Percentiles rank a stretch among this genome's conserved stretches.
Conservation (phyloP, 2,329 filamentous ascomycete genomes). For the Colletotrichum sp. region DNA sequence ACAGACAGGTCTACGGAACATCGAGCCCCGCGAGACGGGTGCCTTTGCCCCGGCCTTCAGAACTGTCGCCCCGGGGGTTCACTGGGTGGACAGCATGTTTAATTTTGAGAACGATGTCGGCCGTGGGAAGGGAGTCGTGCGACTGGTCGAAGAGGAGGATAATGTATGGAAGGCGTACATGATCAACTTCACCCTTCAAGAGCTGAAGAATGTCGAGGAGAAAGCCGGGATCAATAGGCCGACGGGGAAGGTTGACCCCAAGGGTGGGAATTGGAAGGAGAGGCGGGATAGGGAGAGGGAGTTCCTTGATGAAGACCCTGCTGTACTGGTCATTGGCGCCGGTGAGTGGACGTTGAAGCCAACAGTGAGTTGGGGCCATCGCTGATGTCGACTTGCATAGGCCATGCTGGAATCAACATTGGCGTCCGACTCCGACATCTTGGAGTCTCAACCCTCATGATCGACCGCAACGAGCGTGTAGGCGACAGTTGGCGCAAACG, state of each 20-base stretch:
- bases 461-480: slow-evolving; percentile 62
- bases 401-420: slow-evolving; percentile 63
- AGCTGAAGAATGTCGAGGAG: slow-evolving; percentile 61
- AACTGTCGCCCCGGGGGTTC: slow-evolving; percentile 7
- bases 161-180: slow-evolving; percentile 66
- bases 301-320: slow-evolving; percentile 56
- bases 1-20: background rate
- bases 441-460: slow-evolving; percentile 58
- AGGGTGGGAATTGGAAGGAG: slow-evolving; percentile 66
- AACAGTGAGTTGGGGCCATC: background rate
- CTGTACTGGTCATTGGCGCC: slow-evolving; percentile 58
- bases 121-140: slow-evolving; percentile 20
- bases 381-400: slow-evolving; percentile 31
- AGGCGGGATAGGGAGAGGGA: slow-evolving; percentile 51
- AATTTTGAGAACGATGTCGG: slow-evolving; percentile 21
- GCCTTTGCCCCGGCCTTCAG: background rate
- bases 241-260: slow-evolving; percentile 58
- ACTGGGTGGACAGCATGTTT: slow-evolving; percentile 23
- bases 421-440: slow-evolving; percentile 66
- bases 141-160: slow-evolving; percentile 13
- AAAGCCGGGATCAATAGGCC: slow-evolving; percentile 49
- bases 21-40: background rate
- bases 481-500: slow-evolving; percentile 70
- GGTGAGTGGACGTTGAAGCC: slow-evolving; percentile 43
- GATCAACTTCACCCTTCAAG: slow-evolving; percentile 63